phyloP scores from a whole-genome alignment of 2,329 filamentous ascomycete species.

The Tothia fuscella region DNA sequence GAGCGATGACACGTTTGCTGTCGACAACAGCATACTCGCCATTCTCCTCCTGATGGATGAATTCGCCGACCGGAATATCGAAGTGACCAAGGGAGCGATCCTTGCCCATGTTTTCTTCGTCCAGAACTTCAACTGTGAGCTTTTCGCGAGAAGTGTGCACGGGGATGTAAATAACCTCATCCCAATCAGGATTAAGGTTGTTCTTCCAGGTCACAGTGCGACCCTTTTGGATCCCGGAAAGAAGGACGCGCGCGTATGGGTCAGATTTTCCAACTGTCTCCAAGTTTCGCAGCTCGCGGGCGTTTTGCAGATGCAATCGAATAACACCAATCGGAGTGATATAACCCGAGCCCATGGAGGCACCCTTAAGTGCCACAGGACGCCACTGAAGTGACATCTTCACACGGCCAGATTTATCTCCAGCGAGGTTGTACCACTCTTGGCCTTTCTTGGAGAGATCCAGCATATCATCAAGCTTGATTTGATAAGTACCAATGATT shows the following conservation, averaged over 20 bases:
- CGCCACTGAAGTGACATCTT: conserved; percentile 95
- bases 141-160: conserved; percentile 77
- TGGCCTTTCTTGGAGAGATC: conserved; percentile 84
- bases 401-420: conserved; percentile 68
- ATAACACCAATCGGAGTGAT: conserved; percentile 89
- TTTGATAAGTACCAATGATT: conserved; percentile 81
- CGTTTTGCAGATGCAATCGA: conserved; percentile 81
- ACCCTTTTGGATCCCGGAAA: conserved; percentile 82
- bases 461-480: conserved; percentile 88
- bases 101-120: conserved; percentile 82
- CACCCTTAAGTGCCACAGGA: conserved; percentile 75
- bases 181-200: conserved; percentile 89
- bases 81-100: conserved; percentile 77
- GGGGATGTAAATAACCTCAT: conserved; percentile 89
- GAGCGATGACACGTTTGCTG: conserved; percentile 46
- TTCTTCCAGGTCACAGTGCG: conserved; percentile 94
- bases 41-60: conserved; percentile 61
- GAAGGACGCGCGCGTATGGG: conserved; percentile 76
- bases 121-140: conserved; percentile 87
- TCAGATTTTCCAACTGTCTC: conserved; percentile 96
- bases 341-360: conserved; percentile 70
- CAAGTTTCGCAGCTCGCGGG: conserved; percentile 73
- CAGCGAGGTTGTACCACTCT: conserved; percentile 87
- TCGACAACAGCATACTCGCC: conserved; percentile 76
- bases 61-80: conserved; percentile 68